phyloP scores from a whole-genome alignment of 306 rosid genomes.

The Sindora glabra region DNA sequence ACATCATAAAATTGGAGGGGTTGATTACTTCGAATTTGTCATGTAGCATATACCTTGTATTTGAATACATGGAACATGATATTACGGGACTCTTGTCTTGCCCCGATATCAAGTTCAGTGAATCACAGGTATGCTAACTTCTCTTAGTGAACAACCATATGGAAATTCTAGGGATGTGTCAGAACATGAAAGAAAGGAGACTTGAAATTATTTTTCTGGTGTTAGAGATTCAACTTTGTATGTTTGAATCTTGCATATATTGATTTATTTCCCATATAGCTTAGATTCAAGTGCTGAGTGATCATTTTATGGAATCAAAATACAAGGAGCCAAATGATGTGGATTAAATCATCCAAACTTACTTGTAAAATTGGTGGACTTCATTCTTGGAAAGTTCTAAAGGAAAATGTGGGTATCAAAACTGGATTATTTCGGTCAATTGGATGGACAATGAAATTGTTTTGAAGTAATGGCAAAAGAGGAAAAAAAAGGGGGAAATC shows the following conservation, averaged over 20 bases:
- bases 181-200: background rate
- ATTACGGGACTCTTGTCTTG: constrained; percentile 88
- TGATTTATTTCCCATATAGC: too few species aligned
- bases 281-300: too few species aligned
- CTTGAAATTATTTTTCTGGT: too few species aligned
- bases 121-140: constrained; percentile 69
- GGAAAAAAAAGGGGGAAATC: too few species aligned
- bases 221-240: too few species aligned
- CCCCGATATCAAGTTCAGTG: constrained; percentile 78
- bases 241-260: too few species aligned
- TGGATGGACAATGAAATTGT: background rate
- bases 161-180: background rate
- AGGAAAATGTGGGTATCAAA: background rate
- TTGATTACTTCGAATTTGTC: constrained; percentile 88
- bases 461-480: background rate
- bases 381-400: background rate
- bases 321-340: background rate
- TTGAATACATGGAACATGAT: constrained; percentile 98
- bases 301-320: background rate
- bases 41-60: constrained; percentile 85
- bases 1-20: constrained; percentile 79
- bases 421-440: background rate
- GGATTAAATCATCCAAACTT: background rate
- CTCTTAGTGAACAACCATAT: background rate
- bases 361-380: background rate